Evolutionary conservation across 2,329 filamentous ascomycete genomes (phyloP).

Genomic region (Colletotrichum limetticola): DNA sequence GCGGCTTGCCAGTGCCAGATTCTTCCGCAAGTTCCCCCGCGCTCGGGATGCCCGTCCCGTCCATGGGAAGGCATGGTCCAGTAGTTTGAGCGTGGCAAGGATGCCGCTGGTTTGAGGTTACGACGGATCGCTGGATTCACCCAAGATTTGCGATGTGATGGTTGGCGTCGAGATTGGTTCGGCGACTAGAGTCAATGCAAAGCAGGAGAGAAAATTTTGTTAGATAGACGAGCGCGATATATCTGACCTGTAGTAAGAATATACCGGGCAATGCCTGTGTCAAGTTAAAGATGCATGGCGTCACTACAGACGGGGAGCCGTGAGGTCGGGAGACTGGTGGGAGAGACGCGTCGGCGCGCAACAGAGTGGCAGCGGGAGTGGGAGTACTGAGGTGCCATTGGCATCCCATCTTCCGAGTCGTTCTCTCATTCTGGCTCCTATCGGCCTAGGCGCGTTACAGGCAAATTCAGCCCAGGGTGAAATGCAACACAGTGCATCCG

Average conservation of each 20-base stretch:
- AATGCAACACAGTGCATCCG: constrained; percentile 27
- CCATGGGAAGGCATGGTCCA: constrained; percentile 3
- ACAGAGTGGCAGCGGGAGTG: neutral
- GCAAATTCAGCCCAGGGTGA: constrained; percentile 13
- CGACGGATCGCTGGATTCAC: neutral
- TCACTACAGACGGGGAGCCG: neutral
- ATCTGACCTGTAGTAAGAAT: constrained; percentile 1
- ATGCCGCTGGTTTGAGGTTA: neutral
- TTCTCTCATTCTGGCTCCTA: neutral
- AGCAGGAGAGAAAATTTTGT: neutral
- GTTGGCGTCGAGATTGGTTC: constrained; percentile 8
- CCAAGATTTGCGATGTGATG: neutral
- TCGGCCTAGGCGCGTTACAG: constrained; percentile 23
- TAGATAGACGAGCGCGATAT: constrained; percentile 13
- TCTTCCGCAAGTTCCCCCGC: constrained; percentile 8
- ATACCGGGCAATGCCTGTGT: neutral
- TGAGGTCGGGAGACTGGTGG: neutral
- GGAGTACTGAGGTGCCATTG: neutral
- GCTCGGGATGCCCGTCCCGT: neutral
- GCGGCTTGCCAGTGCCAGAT: neutral
- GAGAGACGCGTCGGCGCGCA: neutral
- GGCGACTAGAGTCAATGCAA: constrained; percentile 20
- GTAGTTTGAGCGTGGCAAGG: constrained; percentile 21
- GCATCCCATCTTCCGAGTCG: neutral
- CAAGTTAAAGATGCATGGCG: constrained; percentile 7